Conservation (phyloP, 2,329 filamentous ascomycete genomes). For the Monascus ruber region DNA sequence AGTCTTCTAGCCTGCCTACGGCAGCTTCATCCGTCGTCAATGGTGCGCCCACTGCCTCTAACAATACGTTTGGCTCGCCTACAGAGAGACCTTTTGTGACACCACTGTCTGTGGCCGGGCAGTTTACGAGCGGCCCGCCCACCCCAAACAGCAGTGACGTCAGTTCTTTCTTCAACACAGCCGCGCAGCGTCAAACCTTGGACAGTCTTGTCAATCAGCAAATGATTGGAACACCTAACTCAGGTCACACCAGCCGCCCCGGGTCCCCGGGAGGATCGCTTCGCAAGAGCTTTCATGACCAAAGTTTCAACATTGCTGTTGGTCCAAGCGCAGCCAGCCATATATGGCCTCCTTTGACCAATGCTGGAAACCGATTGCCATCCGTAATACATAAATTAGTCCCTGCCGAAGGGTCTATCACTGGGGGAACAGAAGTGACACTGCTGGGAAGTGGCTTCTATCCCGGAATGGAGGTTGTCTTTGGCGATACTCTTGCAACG, state of each 20-base stretch:
- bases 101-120: conserved; percentile 29
- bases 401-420: conserved; percentile 67
- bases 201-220: conserved; percentile 54
- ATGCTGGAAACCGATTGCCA: conserved; percentile 41
- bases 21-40: conserved; percentile 28
- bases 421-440: conserved; percentile 78
- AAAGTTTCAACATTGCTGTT: conserved; percentile 15
- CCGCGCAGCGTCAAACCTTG: conserved; percentile 50
- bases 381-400: conserved; percentile 72
- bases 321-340: conserved; percentile 38
- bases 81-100: conserved; percentile 38
- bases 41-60: conserved; percentile 31
- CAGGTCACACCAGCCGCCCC: conserved; percentile 65
- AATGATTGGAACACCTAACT: conserved; percentile 60
- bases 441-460: conserved; percentile 72
- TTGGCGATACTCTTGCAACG: conserved; percentile 58
- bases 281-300: conserved; percentile 32
- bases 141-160: conserved; percentile 57
- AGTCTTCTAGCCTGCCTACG: conserved; percentile 16
- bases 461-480: conserved; percentile 71
- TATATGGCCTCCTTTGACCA: conserved; percentile 42
- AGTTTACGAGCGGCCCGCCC: conserved; percentile 50
- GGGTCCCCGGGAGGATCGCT: conserved; percentile 50
- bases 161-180: conserved; percentile 45
- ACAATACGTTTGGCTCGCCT: conserved; percentile 24